phyloP scores from a whole-genome alignment of 306 rosid genomes.

The Acmispon strigosus region DNA sequence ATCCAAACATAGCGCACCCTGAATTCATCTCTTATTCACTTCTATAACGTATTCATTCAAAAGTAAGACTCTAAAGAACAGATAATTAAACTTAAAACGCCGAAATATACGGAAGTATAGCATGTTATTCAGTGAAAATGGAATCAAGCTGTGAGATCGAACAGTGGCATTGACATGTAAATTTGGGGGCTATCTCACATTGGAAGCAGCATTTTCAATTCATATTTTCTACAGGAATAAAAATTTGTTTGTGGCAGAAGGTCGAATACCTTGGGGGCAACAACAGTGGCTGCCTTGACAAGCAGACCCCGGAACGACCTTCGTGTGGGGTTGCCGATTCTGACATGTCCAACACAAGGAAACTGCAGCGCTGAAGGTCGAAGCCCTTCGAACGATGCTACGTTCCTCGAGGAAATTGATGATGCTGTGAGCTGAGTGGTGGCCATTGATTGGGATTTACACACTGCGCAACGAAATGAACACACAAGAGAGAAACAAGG shows the following conservation, averaged over 20 bases:
- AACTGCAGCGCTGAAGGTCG: slow-evolving; percentile 39
- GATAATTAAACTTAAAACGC: no score
- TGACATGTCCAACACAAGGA: slow-evolving; percentile 22
- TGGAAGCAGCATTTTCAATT: background rate
- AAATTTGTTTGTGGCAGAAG: background rate
- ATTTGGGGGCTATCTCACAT: background rate
- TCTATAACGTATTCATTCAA: no score
- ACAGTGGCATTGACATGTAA: background rate
- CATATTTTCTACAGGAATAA: background rate
- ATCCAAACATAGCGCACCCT: no score
- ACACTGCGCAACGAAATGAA: background rate
- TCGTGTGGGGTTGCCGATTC: slow-evolving; percentile 23
- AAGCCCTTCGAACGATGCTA: slow-evolving; percentile 62
- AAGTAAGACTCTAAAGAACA: no score
- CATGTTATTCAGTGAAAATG: background rate
- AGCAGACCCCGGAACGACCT: slow-evolving; percentile 46
- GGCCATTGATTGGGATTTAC: slow-evolving; percentile 44
- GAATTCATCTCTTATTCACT: no score
- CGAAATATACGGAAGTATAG: background rate
- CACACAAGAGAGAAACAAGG: background rate
- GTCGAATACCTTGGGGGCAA: slow-evolving; percentile 63
- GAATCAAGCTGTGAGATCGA: background rate
- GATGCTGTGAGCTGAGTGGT: slow-evolving; percentile 69
- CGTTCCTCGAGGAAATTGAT: slow-evolving; percentile 39
- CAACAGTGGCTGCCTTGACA: slow-evolving; percentile 77